phyloP scores from a whole-genome alignment of 2,329 filamentous ascomycete genomes.

The Trichoderma aggressivum region DNA sequence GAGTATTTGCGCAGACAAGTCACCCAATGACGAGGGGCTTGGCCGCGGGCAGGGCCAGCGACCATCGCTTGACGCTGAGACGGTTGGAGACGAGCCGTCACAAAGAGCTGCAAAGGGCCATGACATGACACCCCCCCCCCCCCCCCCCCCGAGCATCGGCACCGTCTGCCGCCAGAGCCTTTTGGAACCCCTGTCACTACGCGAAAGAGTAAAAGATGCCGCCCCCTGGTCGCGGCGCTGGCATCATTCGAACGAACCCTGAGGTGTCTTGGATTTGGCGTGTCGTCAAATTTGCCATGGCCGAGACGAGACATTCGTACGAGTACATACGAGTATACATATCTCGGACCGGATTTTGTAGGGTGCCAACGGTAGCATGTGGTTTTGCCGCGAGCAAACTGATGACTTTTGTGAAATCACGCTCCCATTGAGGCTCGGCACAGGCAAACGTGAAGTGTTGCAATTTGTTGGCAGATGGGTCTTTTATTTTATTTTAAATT shows the following conservation, averaged over 20 bases:
- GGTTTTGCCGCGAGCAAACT: too few relatives aligned
- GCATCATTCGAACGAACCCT: slow-evolving; percentile 18
- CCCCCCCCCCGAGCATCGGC: slow-evolving; percentile 19
- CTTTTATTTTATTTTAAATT: too few relatives aligned
- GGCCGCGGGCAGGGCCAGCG: background rate
- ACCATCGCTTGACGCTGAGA: background rate
- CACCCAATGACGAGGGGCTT: slow-evolving; percentile 9
- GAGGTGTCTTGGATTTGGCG: background rate
- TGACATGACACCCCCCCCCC: background rate
- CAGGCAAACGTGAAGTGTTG: background rate
- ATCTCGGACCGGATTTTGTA: background rate
- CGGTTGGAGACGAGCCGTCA: slow-evolving; percentile 4
- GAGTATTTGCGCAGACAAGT: background rate
- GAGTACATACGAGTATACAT: background rate
- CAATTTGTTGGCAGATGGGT: background rate
- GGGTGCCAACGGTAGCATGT: background rate
- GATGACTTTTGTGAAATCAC: too few relatives aligned
- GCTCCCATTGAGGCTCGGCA: background rate
- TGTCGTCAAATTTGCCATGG: slow-evolving; percentile 10
- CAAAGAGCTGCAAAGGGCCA: background rate
- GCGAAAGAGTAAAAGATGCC: slow-evolving; percentile 13
- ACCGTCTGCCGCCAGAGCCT: slow-evolving; percentile 18
- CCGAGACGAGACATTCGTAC: background rate
- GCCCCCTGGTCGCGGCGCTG: slow-evolving; percentile 13
- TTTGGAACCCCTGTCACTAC: slow-evolving; percentile 18